These are phyloP conservation scores for Aspergillus pseudoterreus DNA, from an alignment of 2,329 filamentous ascomycete species.

Conservation along the genomic window DNA sequence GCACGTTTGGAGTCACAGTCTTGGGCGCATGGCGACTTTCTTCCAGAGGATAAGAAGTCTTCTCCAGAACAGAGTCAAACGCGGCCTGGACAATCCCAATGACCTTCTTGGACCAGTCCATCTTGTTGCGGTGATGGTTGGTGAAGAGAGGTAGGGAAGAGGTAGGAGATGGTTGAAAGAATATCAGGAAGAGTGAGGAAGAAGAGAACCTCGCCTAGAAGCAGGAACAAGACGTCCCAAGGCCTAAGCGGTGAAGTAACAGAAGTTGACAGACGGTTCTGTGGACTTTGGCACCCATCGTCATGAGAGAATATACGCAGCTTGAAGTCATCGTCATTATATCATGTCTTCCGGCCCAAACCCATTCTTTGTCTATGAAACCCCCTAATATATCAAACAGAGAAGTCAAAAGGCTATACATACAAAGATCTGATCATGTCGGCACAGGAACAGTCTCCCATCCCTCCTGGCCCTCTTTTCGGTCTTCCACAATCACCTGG, in stretches of 20 bases:
- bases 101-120: slow-evolving; percentile 2
- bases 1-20: slow-evolving; percentile 42
- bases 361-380: not conserved
- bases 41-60: slow-evolving; percentile 8
- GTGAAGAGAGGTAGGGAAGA: not conserved
- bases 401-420: slow-evolving; percentile 1
- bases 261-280: too few relatives aligned
- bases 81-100: slow-evolving; percentile 11
- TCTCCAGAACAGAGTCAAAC: slow-evolving; percentile 11
- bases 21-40: slow-evolving; percentile 23
- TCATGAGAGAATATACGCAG: too few relatives aligned
- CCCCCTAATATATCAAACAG: not conserved
- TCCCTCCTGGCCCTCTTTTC: slow-evolving; percentile 41
- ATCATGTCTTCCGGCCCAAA: too few relatives aligned
- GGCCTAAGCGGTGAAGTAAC: too few relatives aligned
- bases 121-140: not conserved
- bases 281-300: too few relatives aligned
- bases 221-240: too few relatives aligned
- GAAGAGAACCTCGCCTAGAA: too few relatives aligned
- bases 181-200: not conserved
- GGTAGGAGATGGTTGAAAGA: not conserved
- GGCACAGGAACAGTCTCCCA: slow-evolving; percentile 44
- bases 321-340: too few relatives aligned
- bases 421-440: slow-evolving; percentile 8
- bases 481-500: slow-evolving; percentile 43